A percentile compares a stretch with the other conserved stretches of the same genome.
Conservation (phyloP, 371 early-diverging fungal species). For the Rhizopus arrhizus region DNA sequence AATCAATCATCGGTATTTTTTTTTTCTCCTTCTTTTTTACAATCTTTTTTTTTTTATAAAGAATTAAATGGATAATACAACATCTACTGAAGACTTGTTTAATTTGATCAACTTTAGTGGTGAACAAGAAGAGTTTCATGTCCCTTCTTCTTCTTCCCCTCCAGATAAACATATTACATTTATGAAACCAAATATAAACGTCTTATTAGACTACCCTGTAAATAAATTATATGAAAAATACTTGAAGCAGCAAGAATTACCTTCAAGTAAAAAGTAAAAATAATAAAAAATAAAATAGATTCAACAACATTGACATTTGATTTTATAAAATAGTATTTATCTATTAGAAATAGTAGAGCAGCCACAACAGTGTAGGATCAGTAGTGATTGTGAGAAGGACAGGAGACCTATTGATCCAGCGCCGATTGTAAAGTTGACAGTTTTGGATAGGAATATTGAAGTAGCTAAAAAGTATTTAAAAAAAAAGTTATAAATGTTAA, state of each 20-base stretch:
- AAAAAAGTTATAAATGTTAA: neutral
- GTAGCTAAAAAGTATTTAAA: conserved; percentile 3
- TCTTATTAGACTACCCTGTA: neutral
- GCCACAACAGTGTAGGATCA: conserved; percentile 68
- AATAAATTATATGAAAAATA: neutral
- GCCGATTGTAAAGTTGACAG: conserved; percentile 43
- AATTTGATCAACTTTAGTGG: neutral
- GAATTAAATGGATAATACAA: no score
- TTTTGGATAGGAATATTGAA: conserved; percentile 5
- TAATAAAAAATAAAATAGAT: neutral
- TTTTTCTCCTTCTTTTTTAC: no score
- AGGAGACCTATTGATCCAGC: conserved; percentile 76
- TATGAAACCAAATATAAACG: conserved; percentile 18
- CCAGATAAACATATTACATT: conserved; percentile 7
- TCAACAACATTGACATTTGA: neutral
- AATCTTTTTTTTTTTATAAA: neutral
- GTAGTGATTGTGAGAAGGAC: conserved; percentile 73
- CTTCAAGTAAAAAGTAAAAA: neutral
- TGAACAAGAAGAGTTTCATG: neutral
- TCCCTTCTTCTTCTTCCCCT: neutral
- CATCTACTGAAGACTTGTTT: conserved; percentile 6
- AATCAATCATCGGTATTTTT: neutral
- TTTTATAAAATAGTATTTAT: conserved; percentile 16
- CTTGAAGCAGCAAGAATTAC: neutral
- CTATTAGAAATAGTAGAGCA: conserved; percentile 56